A percentile compares a stretch with the other conserved stretches of the same genome.
Conservation (phyloP, 257 asterid species). For the Cinchona pubescens region DNA sequence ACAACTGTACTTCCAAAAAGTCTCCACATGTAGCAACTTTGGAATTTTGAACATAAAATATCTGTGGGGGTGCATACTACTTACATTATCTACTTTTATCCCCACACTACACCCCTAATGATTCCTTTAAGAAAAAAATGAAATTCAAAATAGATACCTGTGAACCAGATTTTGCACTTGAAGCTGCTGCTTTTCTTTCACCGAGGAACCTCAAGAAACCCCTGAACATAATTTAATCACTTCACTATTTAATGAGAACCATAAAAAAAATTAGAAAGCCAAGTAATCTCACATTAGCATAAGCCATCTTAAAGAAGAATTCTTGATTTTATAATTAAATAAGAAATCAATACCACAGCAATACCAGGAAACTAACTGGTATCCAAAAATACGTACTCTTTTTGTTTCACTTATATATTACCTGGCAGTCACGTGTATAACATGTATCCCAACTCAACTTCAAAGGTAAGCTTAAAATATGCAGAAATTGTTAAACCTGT, state of each 20-base stretch:
- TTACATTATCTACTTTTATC: not conserved
- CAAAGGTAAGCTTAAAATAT: not conserved
- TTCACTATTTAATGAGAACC: constrained; percentile 11
- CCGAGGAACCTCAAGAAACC: constrained; percentile 85
- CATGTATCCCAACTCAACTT: not conserved
- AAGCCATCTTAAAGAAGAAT: not conserved
- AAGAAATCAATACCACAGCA: not conserved
- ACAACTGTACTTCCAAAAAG: not conserved
- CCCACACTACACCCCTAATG: not conserved
- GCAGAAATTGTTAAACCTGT: not conserved
- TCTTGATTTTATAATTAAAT: not conserved
- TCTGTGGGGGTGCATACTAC: too few species aligned
- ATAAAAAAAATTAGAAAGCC: constrained; percentile 3
- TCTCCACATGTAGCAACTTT: not conserved
- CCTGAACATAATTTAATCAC: constrained; percentile 43
- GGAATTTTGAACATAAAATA: not conserved
- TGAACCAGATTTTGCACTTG: constrained; percentile 71
- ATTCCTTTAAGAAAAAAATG: constrained; percentile 4
- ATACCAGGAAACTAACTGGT: not conserved
- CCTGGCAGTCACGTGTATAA: not conserved
- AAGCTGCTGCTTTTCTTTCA: constrained; percentile 52
- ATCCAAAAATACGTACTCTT: not conserved
- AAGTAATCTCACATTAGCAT: not conserved
- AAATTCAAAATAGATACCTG: constrained; percentile 51
- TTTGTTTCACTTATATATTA: not conserved